These are phyloP conservation scores for Fonsecaea erecta DNA, from an alignment of 2,329 filamentous ascomycete genomes.

Conservation along the genomic window DNA sequence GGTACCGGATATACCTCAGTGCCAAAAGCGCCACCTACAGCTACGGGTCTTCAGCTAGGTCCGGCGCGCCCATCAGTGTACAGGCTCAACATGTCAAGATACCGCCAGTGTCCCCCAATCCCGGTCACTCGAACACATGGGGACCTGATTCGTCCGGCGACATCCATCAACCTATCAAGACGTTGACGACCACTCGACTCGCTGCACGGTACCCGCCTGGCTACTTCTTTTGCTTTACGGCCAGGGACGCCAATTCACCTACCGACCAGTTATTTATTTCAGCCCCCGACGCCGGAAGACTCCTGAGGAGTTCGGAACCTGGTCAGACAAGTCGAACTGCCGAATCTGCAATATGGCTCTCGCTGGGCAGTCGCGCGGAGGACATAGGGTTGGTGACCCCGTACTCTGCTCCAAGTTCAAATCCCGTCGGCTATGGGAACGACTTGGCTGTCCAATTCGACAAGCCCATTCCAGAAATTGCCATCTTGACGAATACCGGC, in stretches of 20 bases:
- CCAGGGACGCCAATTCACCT: slow-evolving; percentile 62
- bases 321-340: slow-evolving; percentile 65
- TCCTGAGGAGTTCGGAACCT: slow-evolving; percentile 62
- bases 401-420: slow-evolving; percentile 69
- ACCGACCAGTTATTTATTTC: slow-evolving; percentile 78
- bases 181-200: slow-evolving; percentile 48
- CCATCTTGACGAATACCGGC: slow-evolving; percentile 87
- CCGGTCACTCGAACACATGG: slow-evolving; percentile 38
- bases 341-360: slow-evolving; percentile 81
- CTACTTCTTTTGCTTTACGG: slow-evolving; percentile 85
- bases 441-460: slow-evolving; percentile 97
- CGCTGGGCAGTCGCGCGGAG: slow-evolving; percentile 73
- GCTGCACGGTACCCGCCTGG: slow-evolving; percentile 74
- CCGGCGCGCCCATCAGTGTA: slow-evolving; percentile 86
- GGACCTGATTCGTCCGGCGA: slow-evolving; percentile 45
- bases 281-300: slow-evolving; percentile 84
- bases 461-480: slow-evolving; percentile 77
- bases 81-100: slow-evolving; percentile 97
- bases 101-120: slow-evolving; percentile 63
- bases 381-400: slow-evolving; percentile 77
- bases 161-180: slow-evolving; percentile 56
- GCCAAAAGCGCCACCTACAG: slow-evolving; percentile 83
- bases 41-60: slow-evolving; percentile 61
- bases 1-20: slow-evolving; percentile 89
- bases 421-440: slow-evolving; percentile 84